Base-by-base conservation (phyloP, 192 early-diverging fungal species). In the Paraglomus brasilianum region DNA sequence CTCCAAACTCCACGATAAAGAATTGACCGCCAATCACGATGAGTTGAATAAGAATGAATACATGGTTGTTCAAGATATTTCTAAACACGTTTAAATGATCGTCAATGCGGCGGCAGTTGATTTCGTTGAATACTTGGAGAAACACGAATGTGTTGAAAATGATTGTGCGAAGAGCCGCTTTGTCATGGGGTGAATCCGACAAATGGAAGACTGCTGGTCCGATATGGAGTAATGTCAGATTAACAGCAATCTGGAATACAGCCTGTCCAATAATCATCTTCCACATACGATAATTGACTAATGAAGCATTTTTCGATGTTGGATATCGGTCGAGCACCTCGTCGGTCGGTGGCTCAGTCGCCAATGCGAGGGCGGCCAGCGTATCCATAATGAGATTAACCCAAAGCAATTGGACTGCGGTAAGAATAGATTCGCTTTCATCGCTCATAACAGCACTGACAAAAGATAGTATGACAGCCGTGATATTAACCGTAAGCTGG, bases 331-430 rank as follows among this genome's bases (percentile, higher is more conserved):
- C 75, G 46, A 98, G 80, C 38, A 98, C 82, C 0, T 91, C 92
- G 50, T 87, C 87, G 14, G 90, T 93, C 19, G 95, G 93, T 30
- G 89, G 87, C 60, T 98, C 96, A 2, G 92, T 94, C 14, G 93
- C 93, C 30, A 97, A 83, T n/a, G 92, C 93, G 44, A 96, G 81
- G 15, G 94, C 93, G 19, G 94, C 93, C 48, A 95, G 83, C 1
- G 94, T 93, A 76, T 95, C 93, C 92, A 94, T 95, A 73, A 95
- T 94, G 80, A 97, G 79, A 78, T 96, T 97, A 41, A 97, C 88
- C 92, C 93, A 97, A 50, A 97, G 84, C 71, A 97, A 79, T 77
- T 97, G 95, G 42, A 96, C 89, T 7, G 94, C 93, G 22, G 88
- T 92, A 52, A 98, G 82, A 22, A 92, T 87, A 8, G 90, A 89